phyloP scores from a whole-genome alignment of 208 protist genomes.

The Leishmania lainsoni region DNA sequence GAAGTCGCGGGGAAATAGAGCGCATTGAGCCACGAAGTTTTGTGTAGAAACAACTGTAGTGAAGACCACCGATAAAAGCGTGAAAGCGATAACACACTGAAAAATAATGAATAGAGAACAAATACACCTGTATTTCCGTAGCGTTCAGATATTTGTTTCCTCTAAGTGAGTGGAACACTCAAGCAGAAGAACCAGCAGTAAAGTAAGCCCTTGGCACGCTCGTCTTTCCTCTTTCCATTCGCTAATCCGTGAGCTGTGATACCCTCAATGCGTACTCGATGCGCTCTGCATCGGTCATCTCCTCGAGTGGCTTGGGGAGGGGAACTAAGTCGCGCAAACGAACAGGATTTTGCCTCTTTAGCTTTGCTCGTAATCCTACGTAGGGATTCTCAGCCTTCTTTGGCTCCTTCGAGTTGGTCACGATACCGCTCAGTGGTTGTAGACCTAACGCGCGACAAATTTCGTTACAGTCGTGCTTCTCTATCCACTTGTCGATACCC shows the following conservation, averaged over 20 bases:
- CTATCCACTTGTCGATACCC: slow-evolving; percentile 82
- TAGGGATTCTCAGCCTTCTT: slow-evolving; percentile 33
- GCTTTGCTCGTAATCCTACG: slow-evolving; percentile 44
- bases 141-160: no score
- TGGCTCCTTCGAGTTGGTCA: slow-evolving; percentile 1
- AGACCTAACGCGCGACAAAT: slow-evolving; percentile 70
- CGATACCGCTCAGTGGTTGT: slow-evolving; percentile 39
- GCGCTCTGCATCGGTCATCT: slow-evolving; percentile 79
- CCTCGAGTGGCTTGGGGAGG: slow-evolving; percentile 63
- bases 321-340: slow-evolving; percentile 56
- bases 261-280: slow-evolving; percentile 69
- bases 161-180: no score
- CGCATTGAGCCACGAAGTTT: not conserved
- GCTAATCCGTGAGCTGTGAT: slow-evolving; percentile 54
- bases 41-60: not conserved
- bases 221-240: not conserved
- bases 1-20: not conserved
- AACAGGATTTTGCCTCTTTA: slow-evolving; percentile 53
- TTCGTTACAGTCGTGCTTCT: slow-evolving; percentile 72
- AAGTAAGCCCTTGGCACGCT: no score
- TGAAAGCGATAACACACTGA: not conserved
- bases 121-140: not conserved
- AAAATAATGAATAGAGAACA: not conserved
- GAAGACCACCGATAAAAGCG: not conserved
- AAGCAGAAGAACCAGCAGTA: no score